These are phyloP conservation scores for Rhodotorula sphaerocarpa DNA, from an alignment of 768 basidiomycete genomes.

Conservation along the genomic window DNA sequence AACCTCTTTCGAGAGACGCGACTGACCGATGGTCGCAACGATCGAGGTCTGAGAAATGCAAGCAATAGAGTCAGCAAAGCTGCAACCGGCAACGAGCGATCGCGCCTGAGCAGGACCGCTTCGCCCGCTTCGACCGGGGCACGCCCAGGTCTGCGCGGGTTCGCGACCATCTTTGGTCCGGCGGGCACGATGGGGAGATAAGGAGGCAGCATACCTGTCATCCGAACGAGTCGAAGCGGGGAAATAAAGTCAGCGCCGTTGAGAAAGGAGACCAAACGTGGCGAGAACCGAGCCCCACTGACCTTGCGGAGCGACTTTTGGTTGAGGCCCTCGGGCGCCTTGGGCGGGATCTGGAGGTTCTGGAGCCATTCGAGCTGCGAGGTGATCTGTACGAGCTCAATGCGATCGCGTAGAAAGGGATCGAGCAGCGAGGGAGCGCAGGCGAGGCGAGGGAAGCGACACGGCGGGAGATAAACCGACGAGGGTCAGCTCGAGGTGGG, in stretches of 20 bases:
- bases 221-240: no score
- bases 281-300: slow-evolving; percentile 33
- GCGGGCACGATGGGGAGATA: no score
- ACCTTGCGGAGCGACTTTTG: slow-evolving; percentile 91
- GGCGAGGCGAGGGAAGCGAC: no score
- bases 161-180: no score
- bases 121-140: no score
- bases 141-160: no score
- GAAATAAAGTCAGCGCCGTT: no score
- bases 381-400: slow-evolving; percentile 26
- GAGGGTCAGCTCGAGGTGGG: background rate
- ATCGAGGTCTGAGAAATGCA: slow-evolving; percentile 65
- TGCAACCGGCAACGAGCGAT: no score
- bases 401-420: background rate
- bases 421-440: background rate
- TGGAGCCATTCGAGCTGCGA: slow-evolving; percentile 87
- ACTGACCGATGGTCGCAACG: slow-evolving; percentile 92
- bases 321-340: slow-evolving; percentile 61
- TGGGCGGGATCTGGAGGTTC: slow-evolving; percentile 63
- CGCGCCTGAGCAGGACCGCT: no score
- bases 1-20: background rate
- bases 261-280: no score
- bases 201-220: no score
- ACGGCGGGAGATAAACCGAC: background rate
- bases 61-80: background rate